phyloP scores from a whole-genome alignment of 2,329 filamentous ascomycete species.

The Xylariomycetidae sp. region DNA sequence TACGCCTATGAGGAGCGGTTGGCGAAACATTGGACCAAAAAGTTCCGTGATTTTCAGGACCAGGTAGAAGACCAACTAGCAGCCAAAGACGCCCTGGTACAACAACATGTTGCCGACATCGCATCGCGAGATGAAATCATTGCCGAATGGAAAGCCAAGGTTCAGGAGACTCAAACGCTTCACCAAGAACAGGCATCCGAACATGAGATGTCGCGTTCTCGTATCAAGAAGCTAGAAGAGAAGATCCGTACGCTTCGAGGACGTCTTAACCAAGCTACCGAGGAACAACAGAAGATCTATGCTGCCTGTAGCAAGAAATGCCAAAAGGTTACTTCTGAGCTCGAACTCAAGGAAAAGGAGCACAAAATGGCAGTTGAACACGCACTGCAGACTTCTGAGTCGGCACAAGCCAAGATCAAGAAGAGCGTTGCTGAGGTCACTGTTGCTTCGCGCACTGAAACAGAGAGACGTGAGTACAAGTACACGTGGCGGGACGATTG shows the following conservation, averaged over 20 bases:
- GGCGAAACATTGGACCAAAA: constrained; percentile 19
- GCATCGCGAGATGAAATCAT: too few relatives aligned
- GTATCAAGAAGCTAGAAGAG: constrained; percentile 26
- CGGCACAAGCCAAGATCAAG: constrained; percentile 10
- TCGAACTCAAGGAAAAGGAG: constrained; percentile 28
- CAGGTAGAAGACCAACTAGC: constrained; percentile 18
- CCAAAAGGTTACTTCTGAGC: constrained; percentile 26
- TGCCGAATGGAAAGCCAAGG: too few relatives aligned
- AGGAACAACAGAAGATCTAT: constrained; percentile 41
- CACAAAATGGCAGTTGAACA: constrained; percentile 26
- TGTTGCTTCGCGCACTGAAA: constrained; percentile 8
- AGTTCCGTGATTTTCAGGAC: constrained; percentile 21
- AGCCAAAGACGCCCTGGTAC: too few relatives aligned
- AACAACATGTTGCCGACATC: too few relatives aligned
- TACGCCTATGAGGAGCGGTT: too few relatives aligned
- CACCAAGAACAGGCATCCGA: too few relatives aligned
- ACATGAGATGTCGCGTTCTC: constrained; percentile 3
- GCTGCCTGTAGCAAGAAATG: constrained; percentile 27
- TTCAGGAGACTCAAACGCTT: too few relatives aligned
- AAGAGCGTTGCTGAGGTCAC: constrained; percentile 11
- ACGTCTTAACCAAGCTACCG: constrained; percentile 39
- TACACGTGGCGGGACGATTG: too few relatives aligned
- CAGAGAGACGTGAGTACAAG: constrained; percentile 15
- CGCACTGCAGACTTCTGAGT: constrained; percentile 9
- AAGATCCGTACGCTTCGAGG: constrained; percentile 30